Conservation (phyloP, 345 rosid genomes). For the Dimocarpus longan region DNA sequence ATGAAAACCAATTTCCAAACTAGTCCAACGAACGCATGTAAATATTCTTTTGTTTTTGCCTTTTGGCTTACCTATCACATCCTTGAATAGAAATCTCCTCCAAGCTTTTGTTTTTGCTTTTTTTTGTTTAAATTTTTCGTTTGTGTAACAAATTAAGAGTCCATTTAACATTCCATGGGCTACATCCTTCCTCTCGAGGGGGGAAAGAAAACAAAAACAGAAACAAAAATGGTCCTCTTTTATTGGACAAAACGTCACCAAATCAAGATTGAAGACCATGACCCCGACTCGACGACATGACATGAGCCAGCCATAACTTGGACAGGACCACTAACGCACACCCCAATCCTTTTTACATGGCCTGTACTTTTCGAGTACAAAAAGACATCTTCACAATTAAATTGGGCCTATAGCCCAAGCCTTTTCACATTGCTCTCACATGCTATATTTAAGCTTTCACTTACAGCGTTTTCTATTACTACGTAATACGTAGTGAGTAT, state of each 20-base stretch:
- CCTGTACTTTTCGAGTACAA: not conserved
- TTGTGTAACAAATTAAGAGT: not conserved
- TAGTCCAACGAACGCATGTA: not conserved
- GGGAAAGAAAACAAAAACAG: not conserved
- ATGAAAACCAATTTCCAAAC: not conserved
- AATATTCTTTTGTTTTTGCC: not conserved
- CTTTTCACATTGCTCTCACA: not conserved
- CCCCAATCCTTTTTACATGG: not conserved
- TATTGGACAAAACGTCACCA: not conserved
- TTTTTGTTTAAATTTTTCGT: no score
- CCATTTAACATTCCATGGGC: not conserved
- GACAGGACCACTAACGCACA: slow-evolving; percentile 29
- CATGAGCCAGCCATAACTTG: slow-evolving; percentile 1
- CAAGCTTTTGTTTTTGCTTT: not conserved
- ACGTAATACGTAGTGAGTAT: no score
- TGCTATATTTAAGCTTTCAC: not conserved
- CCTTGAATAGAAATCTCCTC: not conserved
- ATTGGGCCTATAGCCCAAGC: slow-evolving; percentile 11
- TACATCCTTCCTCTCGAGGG: not conserved
- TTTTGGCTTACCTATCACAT: not conserved
- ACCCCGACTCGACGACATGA: not conserved
- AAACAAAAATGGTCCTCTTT: not conserved
- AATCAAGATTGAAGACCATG: not conserved
- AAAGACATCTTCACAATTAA: not conserved
- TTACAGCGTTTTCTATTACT: no score